Evolutionary conservation across 768 basidiomycete genomes (phyloP), one percentile per base, ranked within the genome.

Genomic region (Leccinum boreale): DNA sequence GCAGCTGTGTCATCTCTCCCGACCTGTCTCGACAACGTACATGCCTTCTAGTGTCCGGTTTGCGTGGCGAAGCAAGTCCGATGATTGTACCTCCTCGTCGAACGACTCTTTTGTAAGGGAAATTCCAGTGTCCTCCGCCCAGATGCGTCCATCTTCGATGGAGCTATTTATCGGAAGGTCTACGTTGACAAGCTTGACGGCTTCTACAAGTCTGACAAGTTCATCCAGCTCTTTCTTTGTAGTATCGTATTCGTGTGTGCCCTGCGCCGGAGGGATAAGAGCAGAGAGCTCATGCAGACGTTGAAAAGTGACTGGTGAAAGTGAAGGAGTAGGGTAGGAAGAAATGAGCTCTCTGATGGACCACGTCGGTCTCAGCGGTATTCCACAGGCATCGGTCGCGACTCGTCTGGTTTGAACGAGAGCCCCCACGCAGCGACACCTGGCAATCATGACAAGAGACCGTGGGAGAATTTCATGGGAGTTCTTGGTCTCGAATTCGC

Each of bases 121-220:
- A 50, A 75, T 73, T 2, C 76, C 73, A 26, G 60, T 59, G 35
- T 76, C 79, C 51, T 69, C 75, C 45, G 69, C 77, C 78, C 73
- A 79, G 67, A 74, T 65, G 57, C 72, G 75, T 60, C 71, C 77
- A 55, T 81, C 80, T 12, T 78, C 74, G 12, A 78, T 63, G 46
- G 59, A 53, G 7, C 45, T 23, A 19, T 61, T 59, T 49, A 55
- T 45, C 77, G 65, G 77, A 49, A 35, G 51, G n/a, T 68, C 66
- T 14, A 72, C 52, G 23, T 81, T 72, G 46, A 87, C 84, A 24
- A 88, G 70, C 70, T 83, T 89, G 53, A 92, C 90, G 3, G 91
- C 91, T 66, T 93, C 90, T 14, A 94, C 91, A 10, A 94, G 77
- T 60, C 79, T 82, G 56, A 92, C 76, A 51, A 94, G 80, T 53